Percentiles rank a stretch among this genome's conserved stretches.
phyloP scores from a whole-genome alignment of 371 early-diverging fungal species.

The Apophysomyces trapeziformis region DNA sequence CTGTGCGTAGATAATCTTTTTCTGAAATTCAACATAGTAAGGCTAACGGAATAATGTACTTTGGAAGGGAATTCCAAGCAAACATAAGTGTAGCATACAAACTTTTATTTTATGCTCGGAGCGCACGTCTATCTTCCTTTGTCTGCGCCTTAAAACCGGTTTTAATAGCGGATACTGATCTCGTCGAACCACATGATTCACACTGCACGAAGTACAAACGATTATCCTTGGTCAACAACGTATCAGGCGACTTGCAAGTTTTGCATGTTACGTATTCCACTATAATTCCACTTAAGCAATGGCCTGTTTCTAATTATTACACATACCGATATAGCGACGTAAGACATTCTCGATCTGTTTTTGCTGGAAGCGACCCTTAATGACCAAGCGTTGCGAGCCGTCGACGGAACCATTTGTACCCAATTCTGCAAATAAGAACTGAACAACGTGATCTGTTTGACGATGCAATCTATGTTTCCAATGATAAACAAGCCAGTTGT shows the following conservation, averaged over 20 bases:
- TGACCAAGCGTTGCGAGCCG: slow-evolving; percentile 90
- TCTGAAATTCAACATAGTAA: too few relatives aligned
- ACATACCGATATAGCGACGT: slow-evolving; percentile 93
- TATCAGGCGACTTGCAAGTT: slow-evolving; percentile 98
- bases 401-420: slow-evolving; percentile 98
- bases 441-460: slow-evolving; percentile 96
- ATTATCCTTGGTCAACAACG: slow-evolving; percentile 96
- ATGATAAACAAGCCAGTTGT: not conserved
- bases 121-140: slow-evolving; percentile 66
- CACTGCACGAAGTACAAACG: slow-evolving; percentile 98
- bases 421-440: slow-evolving; percentile 98
- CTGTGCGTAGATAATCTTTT: not conserved
- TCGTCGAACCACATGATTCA: slow-evolving; percentile 95
- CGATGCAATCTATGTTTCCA: slow-evolving; percentile 79
- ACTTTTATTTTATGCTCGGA: slow-evolving; percentile 37
- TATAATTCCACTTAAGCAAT: slow-evolving; percentile 20
- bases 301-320: not conserved
- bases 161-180: slow-evolving; percentile 98
- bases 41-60: too few relatives aligned
- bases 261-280: slow-evolving; percentile 99
- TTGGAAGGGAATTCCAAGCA: too few relatives aligned
- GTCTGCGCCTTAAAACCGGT: slow-evolving; percentile 97
- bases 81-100: not conserved
- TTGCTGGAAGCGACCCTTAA: slow-evolving; percentile 99
- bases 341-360: slow-evolving; percentile 99